phyloP scores from a whole-genome alignment of 2,329 filamentous ascomycete genomes.

The Aureobasidium melanogenum region DNA sequence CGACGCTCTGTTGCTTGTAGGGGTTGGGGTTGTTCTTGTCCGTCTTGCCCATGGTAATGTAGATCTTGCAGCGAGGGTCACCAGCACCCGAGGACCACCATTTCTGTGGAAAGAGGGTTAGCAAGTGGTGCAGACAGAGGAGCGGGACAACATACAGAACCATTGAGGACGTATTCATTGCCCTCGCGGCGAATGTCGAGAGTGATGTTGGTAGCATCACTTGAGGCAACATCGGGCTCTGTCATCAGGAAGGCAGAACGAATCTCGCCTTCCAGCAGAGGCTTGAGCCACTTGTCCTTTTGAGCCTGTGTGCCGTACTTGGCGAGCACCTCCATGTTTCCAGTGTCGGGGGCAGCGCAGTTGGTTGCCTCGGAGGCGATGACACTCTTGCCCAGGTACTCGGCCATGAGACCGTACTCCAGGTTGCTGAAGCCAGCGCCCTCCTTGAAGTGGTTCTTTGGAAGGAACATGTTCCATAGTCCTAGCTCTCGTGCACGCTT shows the following conservation, averaged over 20 bases:
- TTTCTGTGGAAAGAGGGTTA: conserved; percentile 52
- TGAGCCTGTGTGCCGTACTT: conserved; percentile 44
- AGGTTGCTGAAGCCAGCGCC: conserved; percentile 91
- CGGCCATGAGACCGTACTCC: conserved; percentile 96
- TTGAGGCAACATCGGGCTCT: conserved; percentile 42
- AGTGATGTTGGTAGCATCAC: conserved; percentile 41
- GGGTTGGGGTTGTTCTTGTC: conserved; percentile 65
- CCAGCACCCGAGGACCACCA: conserved; percentile 98
- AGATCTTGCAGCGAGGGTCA: conserved; percentile 83
- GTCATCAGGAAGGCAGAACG: conserved; percentile 45
- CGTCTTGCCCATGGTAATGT: conserved; percentile 94
- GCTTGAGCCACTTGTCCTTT: conserved; percentile 42
- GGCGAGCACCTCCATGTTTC: conserved; percentile 45
- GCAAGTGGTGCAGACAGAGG: neutral
- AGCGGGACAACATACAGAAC: conserved; percentile 48
- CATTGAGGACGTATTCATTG: conserved; percentile 84
- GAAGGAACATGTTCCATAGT: conserved; percentile 97
- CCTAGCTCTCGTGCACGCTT: conserved; percentile 70
- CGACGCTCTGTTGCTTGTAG: conserved; percentile 88
- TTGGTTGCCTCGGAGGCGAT: conserved; percentile 86
- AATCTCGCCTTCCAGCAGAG: conserved; percentile 40
- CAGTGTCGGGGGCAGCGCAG: conserved; percentile 40
- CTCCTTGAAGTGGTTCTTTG: conserved; percentile 90
- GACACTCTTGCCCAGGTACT: conserved; percentile 81
- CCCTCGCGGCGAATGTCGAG: conserved; percentile 75